These are phyloP conservation scores for Euclidium syriacum DNA, from an alignment of 345 rosid species.

Conservation along the genomic window DNA sequence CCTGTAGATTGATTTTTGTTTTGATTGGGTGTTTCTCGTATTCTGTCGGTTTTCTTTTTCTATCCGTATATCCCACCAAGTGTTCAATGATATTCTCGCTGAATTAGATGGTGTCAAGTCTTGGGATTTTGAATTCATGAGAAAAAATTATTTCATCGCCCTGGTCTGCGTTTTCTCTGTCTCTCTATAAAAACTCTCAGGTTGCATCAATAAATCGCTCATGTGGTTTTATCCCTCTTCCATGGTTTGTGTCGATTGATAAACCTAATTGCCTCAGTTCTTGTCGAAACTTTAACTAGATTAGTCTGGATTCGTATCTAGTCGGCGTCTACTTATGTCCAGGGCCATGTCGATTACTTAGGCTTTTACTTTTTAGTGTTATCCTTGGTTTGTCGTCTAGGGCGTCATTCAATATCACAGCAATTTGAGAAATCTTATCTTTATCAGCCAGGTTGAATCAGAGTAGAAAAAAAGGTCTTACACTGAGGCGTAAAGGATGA, in stretches of 20 bases:
- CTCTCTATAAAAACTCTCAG: not conserved
- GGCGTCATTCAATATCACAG: not conserved
- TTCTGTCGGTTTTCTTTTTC: too few relatives aligned
- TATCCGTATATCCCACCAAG: too few relatives aligned
- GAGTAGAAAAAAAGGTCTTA: not conserved
- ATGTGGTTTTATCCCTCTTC: not conserved
- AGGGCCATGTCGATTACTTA: not conserved
- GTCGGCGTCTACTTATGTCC: not conserved
- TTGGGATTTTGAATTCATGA: not conserved
- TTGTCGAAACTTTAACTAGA: not conserved
- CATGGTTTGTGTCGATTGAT: not conserved
- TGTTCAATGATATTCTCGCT: too few relatives aligned
- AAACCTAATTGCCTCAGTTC: not conserved
- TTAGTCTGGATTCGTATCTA: not conserved
- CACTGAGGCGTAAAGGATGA: constrained; percentile 40
- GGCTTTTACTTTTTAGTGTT: not conserved
- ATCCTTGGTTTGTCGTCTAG: not conserved
- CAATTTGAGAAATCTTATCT: not conserved
- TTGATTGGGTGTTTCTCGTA: too few relatives aligned
- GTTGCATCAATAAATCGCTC: not conserved
- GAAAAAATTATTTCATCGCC: not conserved
- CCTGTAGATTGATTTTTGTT: too few relatives aligned
- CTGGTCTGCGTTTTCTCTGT: constrained; percentile 5
- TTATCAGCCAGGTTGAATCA: constrained; percentile 3
- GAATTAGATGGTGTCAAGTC: too few relatives aligned